Base-by-base conservation (phyloP, 345 rosid genomes). In the Trapa bicornis region DNA sequence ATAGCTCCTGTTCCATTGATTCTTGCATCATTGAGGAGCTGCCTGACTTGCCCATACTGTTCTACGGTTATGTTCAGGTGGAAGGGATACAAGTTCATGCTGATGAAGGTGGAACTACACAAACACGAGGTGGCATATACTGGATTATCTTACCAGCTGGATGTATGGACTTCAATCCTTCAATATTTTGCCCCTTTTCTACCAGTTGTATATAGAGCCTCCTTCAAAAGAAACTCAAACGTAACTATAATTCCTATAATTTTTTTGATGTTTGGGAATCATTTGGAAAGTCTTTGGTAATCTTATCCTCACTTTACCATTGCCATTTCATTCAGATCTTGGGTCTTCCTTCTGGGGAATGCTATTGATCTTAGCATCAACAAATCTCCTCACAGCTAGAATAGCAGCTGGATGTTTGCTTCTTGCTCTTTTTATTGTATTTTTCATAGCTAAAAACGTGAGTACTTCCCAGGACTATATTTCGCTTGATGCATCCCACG, bases 311-410 rank as follows among this genome's bases (percentile, higher is more conserved):
- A 50, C 54, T 11, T 50, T 2, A 50, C 54, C 60, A 6, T 58
- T 22, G 45, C 22, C 35, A 43, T 65, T 48, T 63, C 33, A 12
- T 16, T 75, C 82, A 87, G 89, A 87, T 75, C 85, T 84, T 14
- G 89, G 92, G 48, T 83, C 92, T 43, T 85, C 89, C 37, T 85
- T 87, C 70, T 85, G 87, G 89, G 89, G 89, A 57, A 85, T 87
- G 92, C 73, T 75, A 66, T 80, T 85, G 77, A 80, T 81, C 38
- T 87, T 87, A 47, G 89, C 92, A 66, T 83, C 89, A 29, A 83
- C 92, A 66, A 81, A 80, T 81, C 86, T 79, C 67, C 70, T 79
- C 17, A 83, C 87, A 17, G 84, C 87, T 64, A 81, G 86, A 75
- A 87, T 87, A 71, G 92, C 89, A 38, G 86, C 86, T 5, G 92